Evolutionary conservation across 345 rosid species (phyloP), one percentile per base, ranked within the genome.

Genomic region (Abelmoschus esculentus): DNA sequence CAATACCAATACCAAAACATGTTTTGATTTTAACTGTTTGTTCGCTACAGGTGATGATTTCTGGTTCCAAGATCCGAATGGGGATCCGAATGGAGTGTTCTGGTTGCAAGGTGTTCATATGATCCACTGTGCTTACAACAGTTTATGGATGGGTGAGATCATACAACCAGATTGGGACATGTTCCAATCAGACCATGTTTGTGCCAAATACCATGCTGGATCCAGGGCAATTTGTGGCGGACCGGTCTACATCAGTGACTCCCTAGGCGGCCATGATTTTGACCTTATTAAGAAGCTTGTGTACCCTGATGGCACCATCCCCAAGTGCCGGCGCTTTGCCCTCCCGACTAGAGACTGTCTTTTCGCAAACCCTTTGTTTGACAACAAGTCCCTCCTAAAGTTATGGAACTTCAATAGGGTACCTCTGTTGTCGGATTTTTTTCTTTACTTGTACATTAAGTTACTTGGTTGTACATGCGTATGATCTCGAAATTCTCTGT

Each of bases 121-220:
- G 90, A 80, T 90, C 67, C 98, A 93, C 34, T 90, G 98, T 67
- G 86, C 96, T 56, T 90, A 93, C 77, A 93, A 90, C 86, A 93
- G 98, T 70, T 31, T 90, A 69, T 90, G 97, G 98, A 93, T 93
- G 85, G 97, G 98, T 14, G 90, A 90, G 67, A 78, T 90, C 40
- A 84, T 90, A 61, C 92, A 86, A 32, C 98, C 98, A 26, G 98
- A 93, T 69, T 90, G 98, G 98, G 98, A 93, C 66, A 93, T 93
- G 97, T 93, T 93, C 80, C 97, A 93, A 60, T 93, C 98, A 5
- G 96, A 90, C 63, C 98, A 93, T 67, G 71, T 67, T 50, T 89
- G 96, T 68, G 97, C 98, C 67, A 83, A 93, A 74, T 93, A 80
- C 66, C 98, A 93, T 50, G 93, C 96, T 1, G 96, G 90, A 0